These are phyloP conservation scores for Jamesozyma lodderae DNA, from an alignment of 805 yeast genomes.

Conservation along the genomic window DNA sequence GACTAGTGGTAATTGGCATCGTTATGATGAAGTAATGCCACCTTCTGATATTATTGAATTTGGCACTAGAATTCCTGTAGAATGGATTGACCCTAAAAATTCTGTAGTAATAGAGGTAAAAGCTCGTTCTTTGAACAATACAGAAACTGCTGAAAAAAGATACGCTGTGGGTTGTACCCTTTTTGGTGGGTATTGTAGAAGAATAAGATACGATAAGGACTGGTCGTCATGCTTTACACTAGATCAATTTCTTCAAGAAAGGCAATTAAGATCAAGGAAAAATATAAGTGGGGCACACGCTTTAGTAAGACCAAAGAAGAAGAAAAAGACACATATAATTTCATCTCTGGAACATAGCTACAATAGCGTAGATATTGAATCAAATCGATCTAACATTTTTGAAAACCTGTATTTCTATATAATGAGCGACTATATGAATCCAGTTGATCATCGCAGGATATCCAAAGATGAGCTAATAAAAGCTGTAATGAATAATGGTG, in stretches of 20 bases:
- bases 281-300: conserved; percentile 13
- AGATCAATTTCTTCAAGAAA: conserved; percentile 34
- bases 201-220: conserved; percentile 60
- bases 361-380: conserved; percentile 1
- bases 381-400: conserved; percentile 33
- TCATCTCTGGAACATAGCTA: conserved; percentile 5
- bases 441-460: conserved; percentile 18
- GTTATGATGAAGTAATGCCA: conserved; percentile 33
- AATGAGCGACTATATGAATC: conserved; percentile 40
- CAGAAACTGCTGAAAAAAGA: conserved; percentile 33
- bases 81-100: conserved; percentile 73
- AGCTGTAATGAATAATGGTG: conserved; percentile 43
- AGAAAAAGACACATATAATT: conserved; percentile 20
- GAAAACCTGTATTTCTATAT: conserved; percentile 40
- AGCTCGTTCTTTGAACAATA: conserved; percentile 59
- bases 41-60: conserved; percentile 39
- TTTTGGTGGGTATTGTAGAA: conserved; percentile 64
- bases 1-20: conserved; percentile 56
- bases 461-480: conserved; percentile 31
- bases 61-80: conserved; percentile 54
- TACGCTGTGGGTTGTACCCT: conserved; percentile 65
- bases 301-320: conserved; percentile 26
- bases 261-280: conserved; percentile 3
- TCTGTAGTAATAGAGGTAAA: conserved; percentile 77
- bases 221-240: conserved; percentile 47